Percentiles rank a stretch among this genome's conserved stretches.
phyloP scores from a whole-genome alignment of 305 asterid genomes.

The Nicotiana rustica region DNA sequence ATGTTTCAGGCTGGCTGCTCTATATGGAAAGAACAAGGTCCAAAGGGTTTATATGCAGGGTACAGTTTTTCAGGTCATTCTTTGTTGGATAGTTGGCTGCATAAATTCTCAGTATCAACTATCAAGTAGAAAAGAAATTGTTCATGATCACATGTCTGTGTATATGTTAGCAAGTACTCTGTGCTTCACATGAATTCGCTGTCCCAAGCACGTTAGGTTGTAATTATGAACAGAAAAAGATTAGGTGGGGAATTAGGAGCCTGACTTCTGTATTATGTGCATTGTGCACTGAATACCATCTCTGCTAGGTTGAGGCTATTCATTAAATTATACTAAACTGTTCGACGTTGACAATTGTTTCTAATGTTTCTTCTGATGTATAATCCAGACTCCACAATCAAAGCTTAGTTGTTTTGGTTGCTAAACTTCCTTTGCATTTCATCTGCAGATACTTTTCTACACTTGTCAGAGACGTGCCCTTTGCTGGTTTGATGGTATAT shows the following conservation, averaged over 20 bases:
- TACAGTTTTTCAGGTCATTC: conserved; percentile 35
- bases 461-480: conserved; percentile 85
- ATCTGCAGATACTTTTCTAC: conserved; percentile 78
- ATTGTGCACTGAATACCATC: background rate
- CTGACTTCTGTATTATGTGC: background rate
- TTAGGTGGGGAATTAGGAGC: background rate
- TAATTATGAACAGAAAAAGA: background rate
- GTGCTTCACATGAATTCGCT: background rate
- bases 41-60: conserved; percentile 85
- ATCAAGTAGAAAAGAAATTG: background rate
- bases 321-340: conserved; percentile 31
- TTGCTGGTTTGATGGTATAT: conserved; percentile 85
- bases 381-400: background rate
- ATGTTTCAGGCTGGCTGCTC: conserved; percentile 83
- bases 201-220: background rate
- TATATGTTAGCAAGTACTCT: background rate
- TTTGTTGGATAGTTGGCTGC: background rate
- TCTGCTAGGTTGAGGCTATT: background rate
- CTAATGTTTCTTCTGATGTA: background rate
- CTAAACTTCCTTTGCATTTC: conserved; percentile 26
- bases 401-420: background rate
- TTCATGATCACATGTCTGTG: conserved; percentile 8
- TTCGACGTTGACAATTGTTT: background rate
- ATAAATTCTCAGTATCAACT: background rate
- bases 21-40: conserved; percentile 82